Evolutionary conservation across 306 rosid genomes (phyloP).

Genomic region (Phaseolus lunatus): DNA sequence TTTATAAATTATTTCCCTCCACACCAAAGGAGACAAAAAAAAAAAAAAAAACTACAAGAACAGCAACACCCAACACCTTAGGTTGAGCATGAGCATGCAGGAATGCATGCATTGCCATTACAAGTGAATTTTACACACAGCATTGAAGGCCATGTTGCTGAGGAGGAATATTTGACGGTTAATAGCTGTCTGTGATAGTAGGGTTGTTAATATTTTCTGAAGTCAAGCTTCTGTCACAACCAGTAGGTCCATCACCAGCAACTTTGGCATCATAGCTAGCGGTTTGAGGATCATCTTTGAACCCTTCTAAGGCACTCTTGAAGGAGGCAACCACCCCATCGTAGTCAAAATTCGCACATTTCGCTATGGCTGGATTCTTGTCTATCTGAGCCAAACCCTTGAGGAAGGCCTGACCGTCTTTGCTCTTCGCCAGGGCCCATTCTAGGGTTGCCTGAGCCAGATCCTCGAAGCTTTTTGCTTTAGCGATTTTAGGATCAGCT

Average conservation of each 20-base stretch:
- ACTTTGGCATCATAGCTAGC: background rate
- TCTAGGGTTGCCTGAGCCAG: slow-evolving; percentile 14
- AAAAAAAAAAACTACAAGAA: no score
- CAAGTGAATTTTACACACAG: background rate
- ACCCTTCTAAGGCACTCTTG: background rate
- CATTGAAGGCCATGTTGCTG: background rate
- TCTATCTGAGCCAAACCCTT: background rate
- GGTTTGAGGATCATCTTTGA: slow-evolving; percentile 25
- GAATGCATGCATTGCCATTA: background rate
- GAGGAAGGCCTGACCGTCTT: background rate
- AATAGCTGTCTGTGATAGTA: background rate
- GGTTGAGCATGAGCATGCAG: no score
- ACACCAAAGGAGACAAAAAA: background rate
- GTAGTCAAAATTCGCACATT: slow-evolving; percentile 35
- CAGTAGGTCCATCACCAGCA: background rate
- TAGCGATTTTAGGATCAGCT: background rate
- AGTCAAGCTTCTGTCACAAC: background rate
- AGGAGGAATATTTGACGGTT: background rate
- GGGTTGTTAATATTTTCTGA: background rate
- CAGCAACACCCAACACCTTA: no score
- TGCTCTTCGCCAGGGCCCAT: background rate
- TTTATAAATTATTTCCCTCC: background rate
- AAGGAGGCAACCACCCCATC: slow-evolving; percentile 20
- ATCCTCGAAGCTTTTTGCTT: background rate
- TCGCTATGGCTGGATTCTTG: background rate